These are phyloP conservation scores for Clonostachys rosea DNA, from an alignment of 2,329 filamentous ascomycete species.

Conservation along the genomic window DNA sequence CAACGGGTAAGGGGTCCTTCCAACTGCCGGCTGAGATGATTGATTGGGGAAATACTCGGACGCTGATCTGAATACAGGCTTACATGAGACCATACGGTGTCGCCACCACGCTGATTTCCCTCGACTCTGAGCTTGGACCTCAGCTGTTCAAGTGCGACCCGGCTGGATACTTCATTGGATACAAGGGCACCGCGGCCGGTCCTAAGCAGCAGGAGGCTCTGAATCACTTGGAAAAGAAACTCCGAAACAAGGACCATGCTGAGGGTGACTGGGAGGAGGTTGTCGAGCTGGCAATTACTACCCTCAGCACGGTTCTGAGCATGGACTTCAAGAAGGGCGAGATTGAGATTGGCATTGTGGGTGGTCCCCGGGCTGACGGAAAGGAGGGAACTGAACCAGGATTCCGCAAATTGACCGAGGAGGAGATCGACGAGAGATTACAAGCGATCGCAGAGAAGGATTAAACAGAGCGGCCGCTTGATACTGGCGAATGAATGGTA, in stretches of 20 bases:
- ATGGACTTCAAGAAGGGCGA: conserved; percentile 99
- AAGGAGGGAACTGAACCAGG: conserved; percentile 72
- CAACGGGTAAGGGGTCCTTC: conserved; percentile 65
- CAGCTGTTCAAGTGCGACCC: conserved; percentile 99
- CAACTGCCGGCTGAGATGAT: neutral
- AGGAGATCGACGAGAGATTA: conserved; percentile 97
- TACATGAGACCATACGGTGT: conserved; percentile 98
- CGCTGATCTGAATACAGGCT: conserved; percentile 41
- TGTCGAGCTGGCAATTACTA: conserved; percentile 92
- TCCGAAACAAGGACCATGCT: conserved; percentile 96
- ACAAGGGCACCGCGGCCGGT: conserved; percentile 95
- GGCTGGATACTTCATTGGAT: conserved; percentile 95
- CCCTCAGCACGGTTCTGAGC: conserved; percentile 91
- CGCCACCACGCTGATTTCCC: conserved; percentile 88
- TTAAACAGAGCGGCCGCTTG: conserved; percentile 35
- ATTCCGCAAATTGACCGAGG: conserved; percentile 89
- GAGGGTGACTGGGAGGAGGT: conserved; percentile 96
- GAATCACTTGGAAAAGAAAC: conserved; percentile 98
- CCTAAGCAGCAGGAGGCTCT: conserved; percentile 98
- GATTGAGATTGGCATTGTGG: conserved; percentile 96
- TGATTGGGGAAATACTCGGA: neutral
- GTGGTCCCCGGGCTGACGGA: conserved; percentile 77
- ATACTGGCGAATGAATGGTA: conserved; percentile 1
- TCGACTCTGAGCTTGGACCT: conserved; percentile 88
- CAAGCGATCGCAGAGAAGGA: conserved; percentile 99